These are phyloP conservation scores for Raphidocelis subcapitata DNA, from an alignment of 139 green algal genomes.

Conservation along the genomic window DNA sequence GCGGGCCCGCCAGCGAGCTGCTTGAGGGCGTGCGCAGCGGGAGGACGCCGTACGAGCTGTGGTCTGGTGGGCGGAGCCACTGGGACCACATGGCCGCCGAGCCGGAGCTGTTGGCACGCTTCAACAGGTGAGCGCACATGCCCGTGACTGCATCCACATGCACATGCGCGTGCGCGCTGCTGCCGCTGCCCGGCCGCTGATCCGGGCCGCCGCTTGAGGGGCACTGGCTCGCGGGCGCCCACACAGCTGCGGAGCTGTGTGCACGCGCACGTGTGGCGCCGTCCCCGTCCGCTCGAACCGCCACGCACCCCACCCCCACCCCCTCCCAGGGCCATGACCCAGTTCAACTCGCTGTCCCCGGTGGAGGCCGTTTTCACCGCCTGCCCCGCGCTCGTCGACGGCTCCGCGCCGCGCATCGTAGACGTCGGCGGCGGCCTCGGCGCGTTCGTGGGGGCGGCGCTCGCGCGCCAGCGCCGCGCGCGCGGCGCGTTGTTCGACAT, in stretches of 20 bases:
- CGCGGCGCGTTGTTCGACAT: conserved; percentile 21
- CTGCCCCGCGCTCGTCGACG: background rate
- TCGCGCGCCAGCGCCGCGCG: background rate
- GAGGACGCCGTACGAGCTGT: conserved; percentile 26
- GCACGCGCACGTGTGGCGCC: no score
- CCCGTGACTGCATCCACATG: no score
- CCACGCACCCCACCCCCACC: no score
- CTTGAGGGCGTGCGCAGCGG: conserved; percentile 16
- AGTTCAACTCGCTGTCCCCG: conserved; percentile 30
- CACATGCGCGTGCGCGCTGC: no score
- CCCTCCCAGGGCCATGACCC: conserved; percentile 23
- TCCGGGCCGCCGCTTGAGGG: no score
- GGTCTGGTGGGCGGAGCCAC: conserved; percentile 4
- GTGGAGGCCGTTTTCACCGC: conserved; percentile 22
- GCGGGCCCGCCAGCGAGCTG: background rate
- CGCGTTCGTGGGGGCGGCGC: background rate
- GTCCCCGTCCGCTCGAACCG: no score
- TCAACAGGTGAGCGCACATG: conserved; percentile 26
- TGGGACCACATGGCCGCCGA: conserved; percentile 27
- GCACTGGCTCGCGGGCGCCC: no score
- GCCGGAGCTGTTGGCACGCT: conserved; percentile 16
- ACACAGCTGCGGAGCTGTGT: no score
- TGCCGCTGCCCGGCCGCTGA: no score
- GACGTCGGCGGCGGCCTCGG: conserved; percentile 25
- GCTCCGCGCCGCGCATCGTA: conserved; percentile 1